Evolutionary conservation across 2,329 filamentous ascomycete species (phyloP), one percentile per base, ranked within the genome.

Genomic region (Taxawa tesnikishii): DNA sequence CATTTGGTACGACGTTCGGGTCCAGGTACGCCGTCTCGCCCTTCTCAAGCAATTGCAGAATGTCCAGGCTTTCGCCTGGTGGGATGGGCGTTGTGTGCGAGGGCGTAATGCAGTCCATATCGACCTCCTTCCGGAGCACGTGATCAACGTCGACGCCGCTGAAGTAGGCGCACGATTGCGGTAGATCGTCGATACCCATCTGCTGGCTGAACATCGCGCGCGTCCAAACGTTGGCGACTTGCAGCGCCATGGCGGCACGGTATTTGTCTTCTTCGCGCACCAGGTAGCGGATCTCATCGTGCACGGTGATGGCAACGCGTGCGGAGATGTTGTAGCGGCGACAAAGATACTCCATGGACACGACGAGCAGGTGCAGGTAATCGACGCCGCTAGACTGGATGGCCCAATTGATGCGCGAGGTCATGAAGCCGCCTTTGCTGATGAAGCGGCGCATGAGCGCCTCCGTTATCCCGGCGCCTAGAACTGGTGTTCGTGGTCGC

Each of bases 361-460:
- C 74, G 41, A 98, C 84, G 12, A 98, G 70, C 4, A 98, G 74
- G 50, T 98, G 90, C 2, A 98, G 71, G 54, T 98, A 98, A 55
- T 98, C 92, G 4, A 96, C 88, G 4, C 92, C 90, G 0, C 83
- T 93, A 1, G 87, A 94, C 50, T 98, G 90, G 45, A 98, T 96
- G 3, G 90, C 90, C 90, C 90, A 98, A 53, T 98, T 98, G 59
- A 98, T 96, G 19, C 92, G 79, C 12, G 82, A 92, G 1, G 90
- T 94, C 62, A 98, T 79, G 59, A 94, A 98, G 14, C 79, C 83
- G 21, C 87, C 85, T 50, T 83, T 90, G 55, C 72, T 83, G 46
- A 98, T 77, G 50, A 80, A 93, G 11, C 83, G 77, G 32, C 78
- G 70, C 79, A 93, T 92, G 13, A 98, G 63, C 0, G 92, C 90